Evolutionary conservation across 192 early-diverging fungal genomes (phyloP).

Genomic region (Thoreauomyces humboldtii): DNA sequence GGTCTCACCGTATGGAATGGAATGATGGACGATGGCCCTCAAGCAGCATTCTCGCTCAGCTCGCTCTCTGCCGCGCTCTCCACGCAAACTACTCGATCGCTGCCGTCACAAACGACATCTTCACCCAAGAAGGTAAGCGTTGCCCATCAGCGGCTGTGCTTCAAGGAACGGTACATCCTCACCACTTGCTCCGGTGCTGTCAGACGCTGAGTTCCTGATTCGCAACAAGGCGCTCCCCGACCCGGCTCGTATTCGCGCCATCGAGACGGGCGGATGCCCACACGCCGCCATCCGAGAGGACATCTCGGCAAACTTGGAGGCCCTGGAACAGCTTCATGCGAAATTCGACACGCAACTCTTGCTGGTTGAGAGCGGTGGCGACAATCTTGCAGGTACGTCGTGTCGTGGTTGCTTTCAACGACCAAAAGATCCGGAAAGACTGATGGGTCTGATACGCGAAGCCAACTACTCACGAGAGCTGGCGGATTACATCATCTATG

Average conservation of each 20-base stretch:
- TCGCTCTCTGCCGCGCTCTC: conserved; percentile 81
- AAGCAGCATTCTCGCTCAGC: conserved; percentile 35
- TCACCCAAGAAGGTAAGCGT: conserved; percentile 72
- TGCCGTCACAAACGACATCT: conserved; percentile 97
- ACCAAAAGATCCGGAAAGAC: no score
- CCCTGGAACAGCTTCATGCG: conserved; percentile 83
- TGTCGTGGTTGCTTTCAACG: no score
- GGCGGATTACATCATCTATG: conserved; percentile 93
- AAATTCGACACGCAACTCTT: conserved; percentile 80
- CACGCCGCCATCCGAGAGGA: conserved; percentile 95
- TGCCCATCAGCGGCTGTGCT: no score
- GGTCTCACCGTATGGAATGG: no score
- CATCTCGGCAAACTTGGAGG: conserved; percentile 91
- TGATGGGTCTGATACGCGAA: no score
- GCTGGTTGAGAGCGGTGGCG: conserved; percentile 90
- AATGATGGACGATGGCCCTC: no score
- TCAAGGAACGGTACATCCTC: no score
- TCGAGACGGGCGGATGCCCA: conserved; percentile 96
- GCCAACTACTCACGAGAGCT: conserved; percentile 56
- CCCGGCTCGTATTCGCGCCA: conserved; percentile 82
- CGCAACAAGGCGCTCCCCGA: conserved; percentile 80
- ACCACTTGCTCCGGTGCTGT: background rate
- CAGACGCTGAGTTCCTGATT: conserved; percentile 91
- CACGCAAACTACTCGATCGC: conserved; percentile 80
- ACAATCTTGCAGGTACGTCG: conserved; percentile 77